Base-by-base conservation (phyloP, 495 filamentous ascomycete species). In the Hypomontagnella submonticulosa region DNA sequence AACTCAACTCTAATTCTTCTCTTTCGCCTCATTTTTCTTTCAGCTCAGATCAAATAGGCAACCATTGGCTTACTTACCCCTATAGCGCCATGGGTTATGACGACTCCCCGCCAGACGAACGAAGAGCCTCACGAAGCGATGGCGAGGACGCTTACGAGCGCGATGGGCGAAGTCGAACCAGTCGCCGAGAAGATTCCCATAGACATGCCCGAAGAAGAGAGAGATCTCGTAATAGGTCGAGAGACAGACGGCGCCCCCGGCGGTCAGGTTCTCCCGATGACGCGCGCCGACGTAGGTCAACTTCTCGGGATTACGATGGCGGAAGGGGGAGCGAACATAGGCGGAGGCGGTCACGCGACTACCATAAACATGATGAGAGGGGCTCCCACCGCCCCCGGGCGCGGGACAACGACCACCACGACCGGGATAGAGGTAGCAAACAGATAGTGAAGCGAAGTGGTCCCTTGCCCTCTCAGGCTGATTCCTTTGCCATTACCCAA, bases 401-500 rank as follows among this genome's bases (percentile, higher is more conserved):
- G 53, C 57, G 49, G 30, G 61, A 61, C 23, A 34, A 59, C 30
- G 55, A 69, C 41, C 46, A 70, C n/a, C 57, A 67, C 23, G 56
- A 48, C 49, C 56, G 48, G 33, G 67, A 61, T n/a, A 60, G 52
- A 32, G 27, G 43, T 27, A 30, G 42, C 54, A 72, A 68, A 61
- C 56, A 66, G 20, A 61, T 69, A 27, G 70, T 78, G 38, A 79
- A 75, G 61, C 80, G 74, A 33, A 74, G 74, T 60, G 86, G 83
- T 1, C 89, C 90, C 3, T 77, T 92, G 7, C 89, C 89, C 15
- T 90, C 90, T 0, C 90, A 92, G 71, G 74, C 78, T 60, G 87
- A 88, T 48, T 87, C 88, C n/a, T 92, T 90, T 67, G 83, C 82
- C 23, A 64, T 81, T 20, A 84, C 80, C 37, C 76, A 80, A 16